Percentiles rank a stretch among this genome's conserved stretches.
phyloP scores from a whole-genome alignment of 805 yeast species.

The Diddensiella caesifluorescens region DNA sequence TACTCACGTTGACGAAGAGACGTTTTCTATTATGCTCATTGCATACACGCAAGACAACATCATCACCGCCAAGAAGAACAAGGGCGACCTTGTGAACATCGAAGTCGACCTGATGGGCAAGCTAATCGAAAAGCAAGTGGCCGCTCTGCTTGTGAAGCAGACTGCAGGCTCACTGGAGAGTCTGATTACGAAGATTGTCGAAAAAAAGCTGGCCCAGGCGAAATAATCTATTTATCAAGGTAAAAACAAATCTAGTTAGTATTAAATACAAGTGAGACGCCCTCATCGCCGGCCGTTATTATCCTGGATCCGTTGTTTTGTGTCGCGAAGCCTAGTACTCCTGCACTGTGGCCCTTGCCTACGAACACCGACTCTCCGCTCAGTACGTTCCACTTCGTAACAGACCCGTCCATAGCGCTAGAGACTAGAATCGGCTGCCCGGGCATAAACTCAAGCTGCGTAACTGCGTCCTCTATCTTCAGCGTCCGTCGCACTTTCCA shows the following conservation, averaged over 20 bases:
- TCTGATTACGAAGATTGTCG: conserved; percentile 46
- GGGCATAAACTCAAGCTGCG: conserved; percentile 63
- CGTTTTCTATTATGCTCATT: conserved; percentile 84
- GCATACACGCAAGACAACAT: conserved; percentile 85
- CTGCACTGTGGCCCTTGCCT: conserved; percentile 91
- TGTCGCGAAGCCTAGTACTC: conserved; percentile 78
- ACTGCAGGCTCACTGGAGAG: conserved; percentile 43
- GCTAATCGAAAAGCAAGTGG: conserved; percentile 81
- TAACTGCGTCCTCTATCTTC: conserved; percentile 73
- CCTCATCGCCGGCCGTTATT: conserved; percentile 95
- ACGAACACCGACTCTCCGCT: conserved; percentile 71
- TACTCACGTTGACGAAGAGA: conserved; percentile 63
- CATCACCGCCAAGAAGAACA: conserved; percentile 55
- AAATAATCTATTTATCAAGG: neutral
- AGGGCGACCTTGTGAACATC: conserved; percentile 70
- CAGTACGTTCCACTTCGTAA: conserved; percentile 85
- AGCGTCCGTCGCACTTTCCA: conserved; percentile 81
- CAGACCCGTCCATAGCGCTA: conserved; percentile 76
- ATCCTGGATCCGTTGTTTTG: conserved; percentile 62
- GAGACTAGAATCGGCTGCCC: conserved; percentile 55
- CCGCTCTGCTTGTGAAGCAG: conserved; percentile 46
- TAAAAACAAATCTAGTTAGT: neutral
- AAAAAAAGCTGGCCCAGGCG: conserved; percentile 35
- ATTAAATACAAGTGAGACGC: conserved; percentile 74
- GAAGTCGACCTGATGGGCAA: conserved; percentile 96